Conservation (phyloP, 176 grass and related monocot species). For the Lolium rigidum region DNA sequence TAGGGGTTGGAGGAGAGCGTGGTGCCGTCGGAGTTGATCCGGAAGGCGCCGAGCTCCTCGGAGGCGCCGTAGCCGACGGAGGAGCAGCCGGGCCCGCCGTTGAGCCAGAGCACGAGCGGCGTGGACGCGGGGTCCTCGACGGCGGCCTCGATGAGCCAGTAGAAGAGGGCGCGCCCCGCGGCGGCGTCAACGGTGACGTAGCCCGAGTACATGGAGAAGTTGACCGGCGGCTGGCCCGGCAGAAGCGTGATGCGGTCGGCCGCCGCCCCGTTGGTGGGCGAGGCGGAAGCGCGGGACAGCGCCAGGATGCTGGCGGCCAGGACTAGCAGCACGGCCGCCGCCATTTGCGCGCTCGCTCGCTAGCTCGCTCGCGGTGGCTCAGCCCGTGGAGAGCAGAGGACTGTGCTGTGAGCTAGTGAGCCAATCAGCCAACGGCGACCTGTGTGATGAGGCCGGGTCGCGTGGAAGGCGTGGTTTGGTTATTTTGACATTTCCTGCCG, state of each 20-base stretch:
- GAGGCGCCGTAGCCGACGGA: slow-evolving; percentile 87
- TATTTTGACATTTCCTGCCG: slow-evolving; percentile 9
- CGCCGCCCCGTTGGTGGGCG: slow-evolving; percentile 10
- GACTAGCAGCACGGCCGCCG: slow-evolving; percentile 35
- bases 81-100: slow-evolving; percentile 91
- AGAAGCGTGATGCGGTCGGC: slow-evolving; percentile 65
- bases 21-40: slow-evolving; percentile 69
- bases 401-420: neutral
- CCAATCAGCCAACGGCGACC: slow-evolving; percentile 29
- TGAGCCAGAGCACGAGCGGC: slow-evolving; percentile 93
- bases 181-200: slow-evolving; percentile 75
- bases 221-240: slow-evolving; percentile 80
- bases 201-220: slow-evolving; percentile 90
- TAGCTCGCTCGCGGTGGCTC: neutral
- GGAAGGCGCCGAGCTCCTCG: slow-evolving; percentile 89
- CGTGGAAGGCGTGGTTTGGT: slow-evolving; percentile 41
- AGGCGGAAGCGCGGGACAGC: neutral
- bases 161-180: slow-evolving; percentile 78
- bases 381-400: neutral
- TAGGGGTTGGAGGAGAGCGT: slow-evolving; percentile 67
- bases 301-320: slow-evolving; percentile 36
- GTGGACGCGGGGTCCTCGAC: slow-evolving; percentile 30
- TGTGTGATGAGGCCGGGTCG: neutral
- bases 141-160: slow-evolving; percentile 73
- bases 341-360: slow-evolving; percentile 24